These are phyloP conservation scores for Eimeria praecox DNA, from an alignment of 169 alveolate species.

Conservation along the genomic window DNA sequence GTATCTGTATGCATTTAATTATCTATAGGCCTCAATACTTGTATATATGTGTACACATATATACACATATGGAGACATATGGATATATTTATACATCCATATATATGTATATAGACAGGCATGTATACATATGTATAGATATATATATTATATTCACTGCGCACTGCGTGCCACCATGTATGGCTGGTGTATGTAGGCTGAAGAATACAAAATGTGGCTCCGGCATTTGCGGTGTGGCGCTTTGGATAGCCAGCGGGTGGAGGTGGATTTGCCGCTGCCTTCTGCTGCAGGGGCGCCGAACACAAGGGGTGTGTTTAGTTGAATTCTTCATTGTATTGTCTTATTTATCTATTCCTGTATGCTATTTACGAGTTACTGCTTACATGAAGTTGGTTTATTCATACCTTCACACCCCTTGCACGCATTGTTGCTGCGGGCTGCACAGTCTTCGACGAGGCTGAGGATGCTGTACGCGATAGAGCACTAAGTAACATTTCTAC, in stretches of 20 bases:
- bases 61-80: too few relatives aligned
- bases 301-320: not conserved
- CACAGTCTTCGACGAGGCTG: constrained; percentile 40
- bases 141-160: too few relatives aligned
- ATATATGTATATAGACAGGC: not conserved
- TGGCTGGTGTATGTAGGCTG: constrained; percentile 77
- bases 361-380: too few relatives aligned
- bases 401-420: not conserved
- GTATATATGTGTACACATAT: not conserved
- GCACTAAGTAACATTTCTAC: not conserved
- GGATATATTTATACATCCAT: too few relatives aligned
- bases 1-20: too few relatives aligned
- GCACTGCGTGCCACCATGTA: not conserved
- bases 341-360: too few relatives aligned
- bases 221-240: constrained; percentile 86
- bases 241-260: constrained; percentile 87
- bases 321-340: too few relatives aligned
- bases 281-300: not conserved
- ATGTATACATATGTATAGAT: not conserved
- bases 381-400: not conserved
- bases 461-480: constrained; percentile 9
- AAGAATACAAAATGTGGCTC: constrained; percentile 86
- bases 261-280: constrained; percentile 85
- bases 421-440: not conserved
- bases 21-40: not conserved